Conservation (phyloP, 2,329 filamentous ascomycete species). For the Claviceps capensis region DNA sequence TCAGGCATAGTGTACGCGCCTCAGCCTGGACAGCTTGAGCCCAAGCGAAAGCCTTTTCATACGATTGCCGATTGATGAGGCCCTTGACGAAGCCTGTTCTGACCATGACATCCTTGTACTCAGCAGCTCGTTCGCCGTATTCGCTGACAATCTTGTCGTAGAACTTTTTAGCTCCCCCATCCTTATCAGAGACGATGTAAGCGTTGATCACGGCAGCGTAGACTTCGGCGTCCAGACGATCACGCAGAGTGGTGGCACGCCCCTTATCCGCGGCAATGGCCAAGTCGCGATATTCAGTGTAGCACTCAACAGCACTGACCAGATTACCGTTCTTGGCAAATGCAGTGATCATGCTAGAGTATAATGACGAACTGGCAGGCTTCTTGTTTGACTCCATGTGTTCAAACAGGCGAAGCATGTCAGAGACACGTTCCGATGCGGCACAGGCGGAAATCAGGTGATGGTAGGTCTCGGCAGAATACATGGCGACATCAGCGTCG, state of each 20-base stretch:
- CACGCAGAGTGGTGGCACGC: constrained; percentile 47
- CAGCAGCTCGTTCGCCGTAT: constrained; percentile 42
- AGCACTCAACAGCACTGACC: constrained; percentile 80
- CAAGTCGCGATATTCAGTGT: constrained; percentile 83
- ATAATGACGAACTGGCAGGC: constrained; percentile 65
- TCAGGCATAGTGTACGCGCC: constrained; percentile 49
- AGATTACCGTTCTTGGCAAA: constrained; percentile 74
- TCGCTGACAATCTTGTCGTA: constrained; percentile 61
- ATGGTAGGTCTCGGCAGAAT: constrained; percentile 73
- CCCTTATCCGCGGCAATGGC: constrained; percentile 77
- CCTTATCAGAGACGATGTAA: constrained; percentile 69
- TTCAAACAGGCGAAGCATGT: constrained; percentile 83
- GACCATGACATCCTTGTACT: constrained; percentile 60
- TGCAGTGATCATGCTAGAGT: constrained; percentile 88
- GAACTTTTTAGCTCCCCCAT: constrained; percentile 73
- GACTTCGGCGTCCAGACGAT: constrained; percentile 67
- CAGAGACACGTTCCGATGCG: constrained; percentile 61
- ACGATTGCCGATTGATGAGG: constrained; percentile 55
- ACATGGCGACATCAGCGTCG: constrained; percentile 45
- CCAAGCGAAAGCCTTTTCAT: constrained; percentile 60
- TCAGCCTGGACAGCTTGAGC: constrained; percentile 49
- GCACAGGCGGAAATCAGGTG: constrained; percentile 80
- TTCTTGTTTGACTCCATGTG: constrained; percentile 76
- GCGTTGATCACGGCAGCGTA: constrained; percentile 88
- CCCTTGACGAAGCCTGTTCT: constrained; percentile 66